phyloP scores from a whole-genome alignment of 371 early-diverging fungal species.

The Actinomortierella ambigua region DNA sequence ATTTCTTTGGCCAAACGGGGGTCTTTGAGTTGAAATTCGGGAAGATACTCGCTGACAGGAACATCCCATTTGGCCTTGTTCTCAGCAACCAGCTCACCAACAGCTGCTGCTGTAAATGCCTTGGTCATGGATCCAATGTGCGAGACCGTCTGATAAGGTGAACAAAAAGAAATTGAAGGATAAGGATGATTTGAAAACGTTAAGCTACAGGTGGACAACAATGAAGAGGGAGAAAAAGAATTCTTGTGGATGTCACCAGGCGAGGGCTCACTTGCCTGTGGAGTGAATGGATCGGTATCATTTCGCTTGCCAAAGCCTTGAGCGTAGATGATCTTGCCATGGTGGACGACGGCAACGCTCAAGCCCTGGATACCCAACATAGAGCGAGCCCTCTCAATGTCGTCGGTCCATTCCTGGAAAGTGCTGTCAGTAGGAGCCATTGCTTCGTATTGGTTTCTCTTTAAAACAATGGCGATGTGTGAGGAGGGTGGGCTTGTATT shows the following conservation, averaged over 20 bases:
- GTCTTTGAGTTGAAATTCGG: slow-evolving; percentile 9
- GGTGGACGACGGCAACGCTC: slow-evolving; percentile 21
- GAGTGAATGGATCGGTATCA: slow-evolving; percentile 14
- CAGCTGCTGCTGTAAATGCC: slow-evolving; percentile 7
- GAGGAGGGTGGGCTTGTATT: too few relatives aligned
- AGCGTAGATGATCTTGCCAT: slow-evolving; percentile 23
- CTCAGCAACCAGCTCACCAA: slow-evolving; percentile 11
- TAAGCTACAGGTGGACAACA: too few relatives aligned
- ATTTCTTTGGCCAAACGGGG: background rate
- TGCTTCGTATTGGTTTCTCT: too few relatives aligned
- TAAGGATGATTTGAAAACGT: too few relatives aligned
- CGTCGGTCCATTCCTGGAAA: slow-evolving; percentile 9
- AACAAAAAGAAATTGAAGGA: too few relatives aligned
- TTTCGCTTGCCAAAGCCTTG: slow-evolving; percentile 22
- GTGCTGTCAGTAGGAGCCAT: too few relatives aligned
- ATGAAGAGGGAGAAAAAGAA: too few relatives aligned
- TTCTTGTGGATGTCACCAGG: too few relatives aligned
- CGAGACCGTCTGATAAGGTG: slow-evolving; percentile 5
- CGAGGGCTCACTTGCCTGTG: too few relatives aligned
- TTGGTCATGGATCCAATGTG: slow-evolving; percentile 7
- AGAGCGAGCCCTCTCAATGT: slow-evolving; percentile 5
- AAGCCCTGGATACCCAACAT: slow-evolving; percentile 12
- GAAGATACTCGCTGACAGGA: slow-evolving; percentile 4
- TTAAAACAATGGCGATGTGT: too few relatives aligned
- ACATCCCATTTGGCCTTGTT: slow-evolving; percentile 7